A percentile compares a stretch with the other conserved stretches of the same genome.
Conservation (phyloP, 768 basidiomycete species). For the Lentinula edodes region DNA sequence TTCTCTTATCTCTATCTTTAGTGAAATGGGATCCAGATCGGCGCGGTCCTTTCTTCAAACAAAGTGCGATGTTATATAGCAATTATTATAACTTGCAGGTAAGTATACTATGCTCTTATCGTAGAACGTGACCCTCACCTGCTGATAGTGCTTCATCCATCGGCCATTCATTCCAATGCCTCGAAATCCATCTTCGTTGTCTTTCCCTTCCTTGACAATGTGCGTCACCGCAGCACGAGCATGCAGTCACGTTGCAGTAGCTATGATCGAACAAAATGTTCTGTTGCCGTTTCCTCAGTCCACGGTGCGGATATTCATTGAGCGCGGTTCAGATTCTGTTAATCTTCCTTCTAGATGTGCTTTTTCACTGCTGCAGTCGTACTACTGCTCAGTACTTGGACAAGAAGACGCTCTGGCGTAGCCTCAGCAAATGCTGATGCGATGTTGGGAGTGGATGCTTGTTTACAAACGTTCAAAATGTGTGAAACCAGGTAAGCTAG, state of each 20-base stretch:
- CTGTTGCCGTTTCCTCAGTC: constrained; percentile 25
- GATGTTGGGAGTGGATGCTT: constrained; percentile 55
- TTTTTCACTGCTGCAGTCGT: constrained; percentile 43
- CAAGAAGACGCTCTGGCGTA: constrained; percentile 41
- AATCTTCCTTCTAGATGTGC: constrained; percentile 20
- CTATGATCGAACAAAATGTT: background rate
- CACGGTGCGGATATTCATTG: constrained; percentile 24
- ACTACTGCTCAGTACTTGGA: constrained; percentile 64
- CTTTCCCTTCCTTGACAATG: constrained; percentile 12
- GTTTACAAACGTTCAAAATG: constrained; percentile 44
- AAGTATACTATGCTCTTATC: background rate
- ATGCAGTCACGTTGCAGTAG: constrained; percentile 1
- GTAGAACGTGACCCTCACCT: background rate
- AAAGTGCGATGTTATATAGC: constrained; percentile 7
- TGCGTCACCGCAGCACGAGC: constrained; percentile 9
- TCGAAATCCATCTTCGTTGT: constrained; percentile 4
- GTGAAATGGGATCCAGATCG: constrained; percentile 11
- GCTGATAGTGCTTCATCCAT: constrained; percentile 5
- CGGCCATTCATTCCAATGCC: constrained; percentile 10
- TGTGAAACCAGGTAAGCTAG: constrained; percentile 32
- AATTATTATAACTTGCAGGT: constrained; percentile 9
- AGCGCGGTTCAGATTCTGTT: constrained; percentile 2
- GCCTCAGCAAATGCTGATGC: constrained; percentile 43
- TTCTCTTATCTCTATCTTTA: background rate
- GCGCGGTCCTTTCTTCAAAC: constrained; percentile 7